Evolutionary conservation across 306 rosid species (phyloP).

Genomic region (Astragalus membranaceus): DNA sequence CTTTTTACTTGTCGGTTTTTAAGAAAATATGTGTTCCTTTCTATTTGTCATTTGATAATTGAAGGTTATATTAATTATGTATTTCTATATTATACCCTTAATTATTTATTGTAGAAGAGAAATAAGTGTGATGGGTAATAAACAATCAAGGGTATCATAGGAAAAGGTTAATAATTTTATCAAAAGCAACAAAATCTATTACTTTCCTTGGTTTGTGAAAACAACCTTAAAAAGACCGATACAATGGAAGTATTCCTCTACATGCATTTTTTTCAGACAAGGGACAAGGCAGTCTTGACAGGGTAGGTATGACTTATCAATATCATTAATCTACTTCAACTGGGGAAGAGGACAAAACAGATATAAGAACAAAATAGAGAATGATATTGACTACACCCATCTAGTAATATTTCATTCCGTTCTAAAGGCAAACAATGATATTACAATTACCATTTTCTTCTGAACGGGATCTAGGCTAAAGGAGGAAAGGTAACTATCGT

Average conservation of each 20-base stretch:
- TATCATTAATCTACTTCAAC: neutral
- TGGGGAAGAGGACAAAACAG: neutral
- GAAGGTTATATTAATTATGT: too few species aligned
- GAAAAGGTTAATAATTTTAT: too few species aligned
- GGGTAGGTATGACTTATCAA: neutral
- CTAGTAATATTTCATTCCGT: neutral
- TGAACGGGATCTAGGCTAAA: neutral
- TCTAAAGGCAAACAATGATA: neutral
- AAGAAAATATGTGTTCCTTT: too few species aligned
- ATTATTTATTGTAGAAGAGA: too few species aligned
- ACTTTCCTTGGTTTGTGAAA: too few species aligned
- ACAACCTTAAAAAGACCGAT: too few species aligned
- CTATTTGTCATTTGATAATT: too few species aligned
- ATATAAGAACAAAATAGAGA: neutral
- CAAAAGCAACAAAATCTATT: too few species aligned
- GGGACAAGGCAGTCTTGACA: neutral
- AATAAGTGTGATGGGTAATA: too few species aligned
- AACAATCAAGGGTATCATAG: too few species aligned
- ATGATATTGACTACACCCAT: neutral
- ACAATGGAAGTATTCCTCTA: neutral
- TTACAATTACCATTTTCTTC: neutral
- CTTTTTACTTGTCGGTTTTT: too few species aligned
- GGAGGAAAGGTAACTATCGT: neutral
- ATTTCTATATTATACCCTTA: too few species aligned
- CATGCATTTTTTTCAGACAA: neutral